Evolutionary conservation across 148 eudicot genomes (phyloP).

Genomic region (Heliosperma pusillum): DNA sequence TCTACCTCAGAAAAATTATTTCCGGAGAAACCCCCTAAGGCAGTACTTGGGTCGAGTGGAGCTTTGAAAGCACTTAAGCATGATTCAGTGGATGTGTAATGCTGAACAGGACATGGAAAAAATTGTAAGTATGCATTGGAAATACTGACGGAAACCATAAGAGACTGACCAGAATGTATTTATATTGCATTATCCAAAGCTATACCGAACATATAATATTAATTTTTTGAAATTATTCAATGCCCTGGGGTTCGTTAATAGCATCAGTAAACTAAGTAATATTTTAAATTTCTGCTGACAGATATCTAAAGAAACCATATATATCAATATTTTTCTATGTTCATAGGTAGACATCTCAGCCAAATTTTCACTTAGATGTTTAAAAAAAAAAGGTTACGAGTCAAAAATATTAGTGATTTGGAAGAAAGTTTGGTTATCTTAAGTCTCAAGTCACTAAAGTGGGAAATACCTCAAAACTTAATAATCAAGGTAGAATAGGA

Average conservation of each 20-base stretch:
- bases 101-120: constrained; percentile 37
- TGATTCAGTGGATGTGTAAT: constrained; percentile 58
- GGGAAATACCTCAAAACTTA: background rate
- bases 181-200: background rate
- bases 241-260: background rate
- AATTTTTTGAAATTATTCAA: background rate
- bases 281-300: background rate
- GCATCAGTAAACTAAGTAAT: background rate
- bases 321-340: background rate
- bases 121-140: constrained; percentile 11
- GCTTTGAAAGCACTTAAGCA: constrained; percentile 71
- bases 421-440: no score
- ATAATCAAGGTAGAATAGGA: background rate
- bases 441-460: background rate
- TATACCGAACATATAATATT: background rate
- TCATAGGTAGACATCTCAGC: background rate
- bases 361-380: background rate
- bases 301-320: background rate
- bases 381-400: background rate
- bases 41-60: constrained; percentile 69
- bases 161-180: background rate
- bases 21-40: constrained; percentile 62
- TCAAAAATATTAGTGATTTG: no score
- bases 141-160: background rate
- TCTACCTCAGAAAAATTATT: constrained; percentile 60